A percentile compares a stretch with the other conserved stretches of the same genome.
Conservation (phyloP, 192 early-diverging fungal species). For the Endogone sp. region DNA sequence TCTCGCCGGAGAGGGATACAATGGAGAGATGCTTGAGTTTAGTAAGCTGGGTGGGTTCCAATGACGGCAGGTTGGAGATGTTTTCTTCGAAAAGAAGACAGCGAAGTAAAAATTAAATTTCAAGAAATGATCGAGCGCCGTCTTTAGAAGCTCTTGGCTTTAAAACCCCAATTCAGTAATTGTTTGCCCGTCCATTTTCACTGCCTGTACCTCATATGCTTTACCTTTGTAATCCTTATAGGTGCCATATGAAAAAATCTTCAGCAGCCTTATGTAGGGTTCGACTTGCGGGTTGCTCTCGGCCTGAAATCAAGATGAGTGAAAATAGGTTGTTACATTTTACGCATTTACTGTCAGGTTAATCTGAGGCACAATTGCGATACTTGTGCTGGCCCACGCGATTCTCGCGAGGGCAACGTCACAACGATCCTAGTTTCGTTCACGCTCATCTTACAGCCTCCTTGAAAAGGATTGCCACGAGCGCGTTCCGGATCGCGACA, state of each 20-base stretch:
- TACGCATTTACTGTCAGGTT: no score
- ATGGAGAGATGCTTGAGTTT: constrained; percentile 77
- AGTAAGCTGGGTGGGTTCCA: constrained; percentile 40
- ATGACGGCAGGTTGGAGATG: constrained; percentile 36
- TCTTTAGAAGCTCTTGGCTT: no score
- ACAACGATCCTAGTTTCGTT: no score
- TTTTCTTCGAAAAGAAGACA: constrained; percentile 34
- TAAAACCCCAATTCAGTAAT: no score
- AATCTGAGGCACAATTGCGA: no score
- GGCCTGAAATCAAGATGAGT: constrained; percentile 28
- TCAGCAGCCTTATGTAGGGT: constrained; percentile 52
- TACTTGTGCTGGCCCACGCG: no score
- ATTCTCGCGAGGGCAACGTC: no score
- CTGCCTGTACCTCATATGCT: not conserved
- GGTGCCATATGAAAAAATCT: constrained; percentile 81
- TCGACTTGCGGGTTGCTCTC: constrained; percentile 40
- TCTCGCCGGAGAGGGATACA: constrained; percentile 63
- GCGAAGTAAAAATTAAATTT: no score
- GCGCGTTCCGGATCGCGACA: not conserved
- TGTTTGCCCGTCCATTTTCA: no score
- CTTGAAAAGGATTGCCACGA: no score
- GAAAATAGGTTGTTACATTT: not conserved
- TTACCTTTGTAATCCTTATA: constrained; percentile 73
- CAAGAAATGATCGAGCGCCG: no score
- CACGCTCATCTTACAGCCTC: no score